Evolutionary conservation across 2,329 filamentous ascomycete species (phyloP), one percentile per base, ranked within the genome.

Genomic region (Ceratocystis papillata): DNA sequence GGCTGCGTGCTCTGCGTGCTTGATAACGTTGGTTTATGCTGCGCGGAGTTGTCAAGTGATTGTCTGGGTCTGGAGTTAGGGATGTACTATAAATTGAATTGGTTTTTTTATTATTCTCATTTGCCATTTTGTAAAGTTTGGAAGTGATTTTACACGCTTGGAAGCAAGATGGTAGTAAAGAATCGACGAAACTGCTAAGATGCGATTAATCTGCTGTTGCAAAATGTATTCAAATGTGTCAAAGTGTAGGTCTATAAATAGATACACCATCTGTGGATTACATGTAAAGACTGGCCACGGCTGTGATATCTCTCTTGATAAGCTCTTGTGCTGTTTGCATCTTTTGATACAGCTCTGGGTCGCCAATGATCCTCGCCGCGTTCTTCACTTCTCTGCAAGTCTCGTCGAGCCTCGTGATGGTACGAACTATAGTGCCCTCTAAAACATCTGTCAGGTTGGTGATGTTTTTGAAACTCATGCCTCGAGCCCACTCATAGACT

Each of bases 381-480:
- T 96, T 97, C 81, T 96, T 96, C 66, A 97, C 94, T 76, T 99
- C 94, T 61, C 94, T 82, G 74, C 94, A 99, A 7, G 91, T 96
- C 81, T 99, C 94, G 72, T 99, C 94, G 67, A 99, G 79, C 30
- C 94, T 80, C 53, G 91, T 96, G 71, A 99, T 97, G 1, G 94
- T 93, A 64, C 94, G 81, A 61, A 99, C 94, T 77, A 99, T 97
- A 0, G 94, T 97, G 1, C 94, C 94, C 76, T 99, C 94, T 72
- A 97, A 85, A 67, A 99, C 92, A 74, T 97, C 93, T 6, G 94
- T 99, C 73, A 99, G 78, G 70, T 93, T 89, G 0, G 93, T 97
- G 70, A 99, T 99, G 70, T 94, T 93, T 77, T 95, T 96, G 81
- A 99, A 99, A 64, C 89, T 93, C 90, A 97, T 97, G 30, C 94